Evolutionary conservation across 805 yeast genomes (phyloP), one percentile per base, ranked within the genome.

Genomic region (Blastobotrys chiropterorum): DNA sequence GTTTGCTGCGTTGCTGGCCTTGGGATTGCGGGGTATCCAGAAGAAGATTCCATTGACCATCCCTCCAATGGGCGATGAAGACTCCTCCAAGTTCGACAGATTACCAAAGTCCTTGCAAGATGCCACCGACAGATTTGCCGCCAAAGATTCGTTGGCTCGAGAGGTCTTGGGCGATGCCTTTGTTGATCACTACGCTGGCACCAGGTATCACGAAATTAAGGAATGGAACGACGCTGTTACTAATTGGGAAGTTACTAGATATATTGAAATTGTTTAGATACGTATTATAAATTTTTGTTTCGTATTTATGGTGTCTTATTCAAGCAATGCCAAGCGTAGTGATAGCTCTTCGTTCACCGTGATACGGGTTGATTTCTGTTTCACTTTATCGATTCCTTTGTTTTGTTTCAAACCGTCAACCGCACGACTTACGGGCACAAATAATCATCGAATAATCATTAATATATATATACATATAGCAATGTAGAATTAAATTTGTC

Each of bases 141-240:
- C 56, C 5, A 55, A 56, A 3, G 53, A 53, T 1, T 56, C 62
- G 38, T 44, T 66, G 16, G 70, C 70, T 3, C 54, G 70, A 11
- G 62, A 63, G 46, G 68, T 71, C 7, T 58, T 73, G 40, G 78
- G 77, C 5, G 67, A 63, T 48, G 62, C 45, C 13, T 67, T 67
- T 55, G 70, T 67, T 7, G 67, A 67, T 20, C 70, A 67, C 43
- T 67, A 54, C 46, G 66, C 66, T 11, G 62, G 51, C 2, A 67
- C 70, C 11, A 52, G 70, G 17, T 42, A 50, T 31, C 66, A 66
- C 41, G 70, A 67, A 51, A 53, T 61, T 26, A 44, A 45, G 3
- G 52, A 53, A 44, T 67, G 62, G 56, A 58, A 63, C 41, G 66
- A 65, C 40, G 65, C 67, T 3, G 69, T 67, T 17, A 66, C 70